Percentiles rank a stretch among this genome's conserved stretches.
Conservation (phyloP, 495 filamentous ascomycete species). For the Daldinia childiae region DNA sequence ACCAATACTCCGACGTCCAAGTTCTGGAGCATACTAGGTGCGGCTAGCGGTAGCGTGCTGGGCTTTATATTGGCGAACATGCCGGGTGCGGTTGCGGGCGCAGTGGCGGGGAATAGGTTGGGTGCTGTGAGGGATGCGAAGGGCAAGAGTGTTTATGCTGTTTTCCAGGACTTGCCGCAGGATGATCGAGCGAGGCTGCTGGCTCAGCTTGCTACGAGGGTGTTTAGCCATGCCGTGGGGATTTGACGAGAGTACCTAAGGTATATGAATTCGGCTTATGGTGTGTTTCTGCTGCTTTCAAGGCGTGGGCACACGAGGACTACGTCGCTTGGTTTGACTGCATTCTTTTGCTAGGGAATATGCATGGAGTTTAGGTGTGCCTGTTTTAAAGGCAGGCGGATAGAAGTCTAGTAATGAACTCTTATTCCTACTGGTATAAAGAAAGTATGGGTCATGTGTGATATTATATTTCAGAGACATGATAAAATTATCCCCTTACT, state of each 20-base stretch:
- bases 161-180: conserved; percentile 86
- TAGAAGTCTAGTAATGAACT: background rate
- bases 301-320: background rate
- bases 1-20: conserved; percentile 68
- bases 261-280: background rate
- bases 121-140: conserved; percentile 87
- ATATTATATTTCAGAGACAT: too few species aligned
- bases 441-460: background rate
- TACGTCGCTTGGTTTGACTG: conserved; percentile 4
- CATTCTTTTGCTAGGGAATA: conserved; percentile 1
- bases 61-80: conserved; percentile 96
- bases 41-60: conserved; percentile 85
- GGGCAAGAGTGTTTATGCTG: conserved; percentile 94
- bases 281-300: background rate
- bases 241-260: conserved; percentile 36
- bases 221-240: conserved; percentile 68
- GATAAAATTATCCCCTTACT: too few species aligned
- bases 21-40: conserved; percentile 89
- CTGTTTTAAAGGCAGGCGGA: background rate
- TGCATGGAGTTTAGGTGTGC: conserved; percentile 30
- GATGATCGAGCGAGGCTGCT: conserved; percentile 79
- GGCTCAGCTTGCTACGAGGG: conserved; percentile 76
- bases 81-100: conserved; percentile 87
- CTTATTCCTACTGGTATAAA: background rate
- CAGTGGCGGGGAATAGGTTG: conserved; percentile 89